Evolutionary conservation across 2,329 filamentous ascomycete genomes (phyloP).

Genomic region (Beauveria scarabaeidicola): DNA sequence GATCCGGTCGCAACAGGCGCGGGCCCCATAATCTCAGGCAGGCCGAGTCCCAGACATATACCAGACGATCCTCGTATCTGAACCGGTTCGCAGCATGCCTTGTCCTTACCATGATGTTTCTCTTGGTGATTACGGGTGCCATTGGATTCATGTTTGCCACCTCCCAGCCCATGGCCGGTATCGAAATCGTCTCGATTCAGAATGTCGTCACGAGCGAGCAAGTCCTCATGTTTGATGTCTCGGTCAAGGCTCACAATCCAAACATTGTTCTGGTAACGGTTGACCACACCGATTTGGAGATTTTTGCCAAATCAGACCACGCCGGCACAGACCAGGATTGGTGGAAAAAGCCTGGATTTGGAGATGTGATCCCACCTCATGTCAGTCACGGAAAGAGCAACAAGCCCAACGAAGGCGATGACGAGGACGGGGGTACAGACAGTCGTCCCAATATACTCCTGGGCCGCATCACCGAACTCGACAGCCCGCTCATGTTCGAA

Average conservation of each 20-base stretch:
- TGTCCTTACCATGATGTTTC: slow-evolving; percentile 70
- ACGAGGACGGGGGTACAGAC: slow-evolving; percentile 41
- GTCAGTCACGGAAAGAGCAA: slow-evolving; percentile 19
- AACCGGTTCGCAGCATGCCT: slow-evolving; percentile 78
- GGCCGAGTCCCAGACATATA: slow-evolving; percentile 64
- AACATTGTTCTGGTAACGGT: slow-evolving; percentile 86
- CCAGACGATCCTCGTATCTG: slow-evolving; percentile 54
- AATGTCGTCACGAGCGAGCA: slow-evolving; percentile 91
- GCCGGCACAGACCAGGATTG: slow-evolving; percentile 62
- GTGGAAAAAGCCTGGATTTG: slow-evolving; percentile 32
- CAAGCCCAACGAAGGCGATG: slow-evolving; percentile 23
- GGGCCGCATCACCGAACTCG: slow-evolving; percentile 79
- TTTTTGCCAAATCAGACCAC: slow-evolving; percentile 91
- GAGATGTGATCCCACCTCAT: background rate
- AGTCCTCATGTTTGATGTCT: slow-evolving; percentile 88
- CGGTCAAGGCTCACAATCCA: slow-evolving; percentile 81
- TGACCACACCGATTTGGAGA: slow-evolving; percentile 76
- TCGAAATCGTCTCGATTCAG: slow-evolving; percentile 70
- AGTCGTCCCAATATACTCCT: slow-evolving; percentile 71
- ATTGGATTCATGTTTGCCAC: slow-evolving; percentile 87
- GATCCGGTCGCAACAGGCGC: slow-evolving; percentile 51
- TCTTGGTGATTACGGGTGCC: slow-evolving; percentile 75
- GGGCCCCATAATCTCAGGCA: slow-evolving; percentile 52
- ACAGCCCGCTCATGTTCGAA: slow-evolving; percentile 82
- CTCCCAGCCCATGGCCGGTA: slow-evolving; percentile 74